phyloP scores from a whole-genome alignment of 192 early-diverging fungal species.

The Linnemannia hyalina region DNA sequence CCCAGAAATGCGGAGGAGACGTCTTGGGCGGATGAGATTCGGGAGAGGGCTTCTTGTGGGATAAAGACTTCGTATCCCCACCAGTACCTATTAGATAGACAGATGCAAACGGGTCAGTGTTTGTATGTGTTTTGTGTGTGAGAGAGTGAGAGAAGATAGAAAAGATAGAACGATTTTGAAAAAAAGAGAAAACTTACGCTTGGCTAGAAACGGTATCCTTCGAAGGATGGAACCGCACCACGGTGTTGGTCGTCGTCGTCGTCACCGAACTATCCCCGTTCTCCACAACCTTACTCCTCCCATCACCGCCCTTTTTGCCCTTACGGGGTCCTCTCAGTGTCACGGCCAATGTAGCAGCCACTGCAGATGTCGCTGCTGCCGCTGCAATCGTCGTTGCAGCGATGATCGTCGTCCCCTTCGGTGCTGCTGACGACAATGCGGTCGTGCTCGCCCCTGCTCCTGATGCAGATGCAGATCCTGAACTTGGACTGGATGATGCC shows the following conservation, averaged over 20 bases:
- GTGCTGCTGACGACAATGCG: neutral
- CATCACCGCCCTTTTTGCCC: neutral
- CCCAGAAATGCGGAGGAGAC: constrained; percentile 54
- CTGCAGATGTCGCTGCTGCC: constrained; percentile 45
- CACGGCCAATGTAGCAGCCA: constrained; percentile 33
- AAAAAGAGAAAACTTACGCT: constrained; percentile 21
- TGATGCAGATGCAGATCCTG: neutral
- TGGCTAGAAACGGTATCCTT: constrained; percentile 43
- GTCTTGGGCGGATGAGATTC: constrained; percentile 57
- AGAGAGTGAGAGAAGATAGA: too few relatives aligned
- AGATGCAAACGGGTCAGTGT: too few relatives aligned
- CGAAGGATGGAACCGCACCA: constrained; percentile 35
- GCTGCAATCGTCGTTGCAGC: constrained; percentile 49
- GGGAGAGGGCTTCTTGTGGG: constrained; percentile 50
- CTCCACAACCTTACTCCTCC: neutral
- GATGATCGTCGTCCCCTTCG: constrained; percentile 22
- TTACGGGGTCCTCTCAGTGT: constrained; percentile 1
- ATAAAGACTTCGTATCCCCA: constrained; percentile 64
- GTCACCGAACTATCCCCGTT: neutral
- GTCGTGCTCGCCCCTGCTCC: neutral
- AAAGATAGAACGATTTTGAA: neutral
- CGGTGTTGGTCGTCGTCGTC: constrained; percentile 21
- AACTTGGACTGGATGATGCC: neutral
- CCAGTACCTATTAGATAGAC: constrained; percentile 37
- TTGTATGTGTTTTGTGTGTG: too few relatives aligned